phyloP scores from a whole-genome alignment of 441 rosid species.

The Adansonia rubrostipa region DNA sequence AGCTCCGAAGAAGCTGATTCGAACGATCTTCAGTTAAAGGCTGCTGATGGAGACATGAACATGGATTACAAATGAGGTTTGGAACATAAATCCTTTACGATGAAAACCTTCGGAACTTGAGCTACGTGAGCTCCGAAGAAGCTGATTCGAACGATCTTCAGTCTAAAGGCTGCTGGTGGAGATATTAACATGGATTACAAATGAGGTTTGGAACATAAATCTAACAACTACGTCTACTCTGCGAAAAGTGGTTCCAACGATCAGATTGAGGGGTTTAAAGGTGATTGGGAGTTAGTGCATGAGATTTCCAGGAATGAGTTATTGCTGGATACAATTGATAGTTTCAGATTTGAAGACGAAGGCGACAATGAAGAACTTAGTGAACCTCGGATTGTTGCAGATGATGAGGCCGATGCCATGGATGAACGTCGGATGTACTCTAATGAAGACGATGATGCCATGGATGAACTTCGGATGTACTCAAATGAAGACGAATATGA shows the following conservation, averaged over 20 bases:
- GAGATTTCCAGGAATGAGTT: slow-evolving; percentile 21
- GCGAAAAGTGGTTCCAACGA: slow-evolving; percentile 26
- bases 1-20: slow-evolving; percentile 38
- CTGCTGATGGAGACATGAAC: slow-evolving; percentile 24
- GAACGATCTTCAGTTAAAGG: slow-evolving; percentile 32
- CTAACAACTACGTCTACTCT: slow-evolving; percentile 8
- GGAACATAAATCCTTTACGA: slow-evolving; percentile 16
- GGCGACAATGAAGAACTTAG: slow-evolving; percentile 39
- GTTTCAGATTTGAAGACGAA: slow-evolving; percentile 32
- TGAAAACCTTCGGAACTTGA: no score
- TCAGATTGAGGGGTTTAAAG: slow-evolving; percentile 38
- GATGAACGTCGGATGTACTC: slow-evolving; percentile 38
- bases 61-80: slow-evolving; percentile 28
- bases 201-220: slow-evolving; percentile 28
- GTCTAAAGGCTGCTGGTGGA: no score
- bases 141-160: no score
- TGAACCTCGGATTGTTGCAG: slow-evolving; percentile 44
- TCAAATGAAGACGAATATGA: slow-evolving; percentile 71
- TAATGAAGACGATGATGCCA: slow-evolving; percentile 23
- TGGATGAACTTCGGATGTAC: slow-evolving; percentile 54
- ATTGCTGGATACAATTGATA: slow-evolving; percentile 26
- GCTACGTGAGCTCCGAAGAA: no score
- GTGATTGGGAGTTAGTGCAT: slow-evolving; percentile 27
- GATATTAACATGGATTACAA: slow-evolving; percentile 20
- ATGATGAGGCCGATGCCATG: slow-evolving; percentile 40